Base-by-base conservation (phyloP, 768 basidiomycete genomes). In the Rhodotorula sphaerocarpa region DNA sequence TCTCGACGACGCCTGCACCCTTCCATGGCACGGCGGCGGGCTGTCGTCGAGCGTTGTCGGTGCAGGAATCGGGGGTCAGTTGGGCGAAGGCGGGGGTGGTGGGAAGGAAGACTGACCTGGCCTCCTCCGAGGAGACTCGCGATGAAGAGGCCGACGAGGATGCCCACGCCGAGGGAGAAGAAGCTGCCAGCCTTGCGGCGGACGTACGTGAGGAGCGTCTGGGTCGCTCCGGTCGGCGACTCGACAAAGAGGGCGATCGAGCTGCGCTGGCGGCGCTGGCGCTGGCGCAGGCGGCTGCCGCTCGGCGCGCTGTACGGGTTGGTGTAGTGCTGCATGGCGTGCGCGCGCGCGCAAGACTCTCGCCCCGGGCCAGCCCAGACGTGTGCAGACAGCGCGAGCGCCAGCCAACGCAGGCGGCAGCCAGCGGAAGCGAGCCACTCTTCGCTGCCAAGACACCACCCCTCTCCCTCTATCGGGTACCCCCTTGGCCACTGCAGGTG, bases 141-240 rank as follows among this genome's bases (percentile, higher is more conserved):
- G 10, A 69, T 39, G 33, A 69, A 34, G 14, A 69, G 34, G 0
- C 67, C 67, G n/a, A 69, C 63, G 18, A 69, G 31, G 28, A 69
- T 53, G 20, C 67, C 67, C 23, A 69, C 51, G 1, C 57, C 44
- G 25, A 69, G 55, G 2, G 67, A 69, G 12, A 61, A 25, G 41
- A 68, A 30, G 10, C 59, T 57, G 2, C 59, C 55, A 2, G 59
- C 58, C 44, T 68, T 68, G 50, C 67, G 62, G 11, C 53, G 53
- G 48, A 65, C 5, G 54, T 59, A 62, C 30, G 52, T 46, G 50
- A 61, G 28, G 23, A 59, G 50, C 30, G 63, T 55, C 33, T 50
- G 33, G 15, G 54, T 30, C 18, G 58, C 63, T 41, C 52, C 50
- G 18, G 41, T 23, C 6, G 63, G 63, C 21, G 55, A 41, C 15